Percentiles rank a stretch among this genome's conserved stretches.
Conservation (phyloP, 179 eudicot species). For the Silene vulgaris region DNA sequence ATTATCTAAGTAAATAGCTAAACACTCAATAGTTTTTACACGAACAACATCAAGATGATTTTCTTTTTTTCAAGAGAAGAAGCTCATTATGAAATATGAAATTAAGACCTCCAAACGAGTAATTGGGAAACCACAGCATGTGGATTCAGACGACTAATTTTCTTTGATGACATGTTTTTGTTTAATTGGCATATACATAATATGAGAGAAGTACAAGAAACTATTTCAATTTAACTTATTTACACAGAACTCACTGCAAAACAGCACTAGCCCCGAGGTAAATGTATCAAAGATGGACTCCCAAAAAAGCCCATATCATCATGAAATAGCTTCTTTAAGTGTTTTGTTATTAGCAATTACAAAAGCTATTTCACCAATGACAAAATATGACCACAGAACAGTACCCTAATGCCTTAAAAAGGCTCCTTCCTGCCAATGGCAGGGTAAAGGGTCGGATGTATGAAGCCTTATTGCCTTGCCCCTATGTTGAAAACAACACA, state of each 20-base stretch:
- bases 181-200: background rate
- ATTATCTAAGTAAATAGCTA: background rate
- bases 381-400: background rate
- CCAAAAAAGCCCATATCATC: background rate
- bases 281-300: conserved; percentile 2
- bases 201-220: background rate
- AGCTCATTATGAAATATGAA: background rate
- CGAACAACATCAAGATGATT: background rate
- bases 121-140: no score
- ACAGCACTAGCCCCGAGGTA: background rate
- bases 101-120: background rate
- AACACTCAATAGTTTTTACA: background rate
- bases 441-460: background rate
- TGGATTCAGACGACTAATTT: no score
- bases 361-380: background rate
- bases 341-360: background rate
- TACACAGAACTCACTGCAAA: background rate
- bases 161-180: no score
- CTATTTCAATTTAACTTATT: background rate
- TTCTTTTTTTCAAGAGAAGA: background rate
- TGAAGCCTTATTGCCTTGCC: background rate
- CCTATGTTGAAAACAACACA: background rate
- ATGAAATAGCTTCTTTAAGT: background rate
- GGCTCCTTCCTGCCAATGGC: background rate
- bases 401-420: background rate